A percentile compares a stretch with the other conserved stretches of the same genome.
phyloP scores from a whole-genome alignment of 2,329 filamentous ascomycete species.

The Apiospora malaysiana region DNA sequence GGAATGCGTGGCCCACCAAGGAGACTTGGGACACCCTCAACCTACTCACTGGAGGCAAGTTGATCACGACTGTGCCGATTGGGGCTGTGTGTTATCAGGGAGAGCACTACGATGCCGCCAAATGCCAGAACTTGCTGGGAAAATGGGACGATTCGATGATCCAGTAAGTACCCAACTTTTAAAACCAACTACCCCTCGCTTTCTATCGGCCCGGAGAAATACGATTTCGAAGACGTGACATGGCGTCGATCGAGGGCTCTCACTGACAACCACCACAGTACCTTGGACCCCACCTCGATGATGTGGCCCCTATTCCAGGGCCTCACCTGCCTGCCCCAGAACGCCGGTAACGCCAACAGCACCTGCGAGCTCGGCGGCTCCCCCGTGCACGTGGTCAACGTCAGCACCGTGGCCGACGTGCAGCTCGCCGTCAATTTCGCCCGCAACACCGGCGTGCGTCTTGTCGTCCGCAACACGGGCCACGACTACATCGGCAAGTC shows the following conservation, averaged over 20 bases:
- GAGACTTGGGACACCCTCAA: conserved; percentile 39
- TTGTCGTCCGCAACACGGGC: conserved; percentile 57
- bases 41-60: conserved; percentile 35
- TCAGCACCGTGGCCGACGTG: conserved; percentile 47
- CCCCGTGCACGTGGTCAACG: conserved; percentile 48
- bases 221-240: too few relatives aligned
- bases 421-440: conserved; percentile 54
- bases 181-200: too few relatives aligned
- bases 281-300: conserved; percentile 45
- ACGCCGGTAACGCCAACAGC: conserved; percentile 29
- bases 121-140: conserved; percentile 35
- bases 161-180: conserved; percentile 33
- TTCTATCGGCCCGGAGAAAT: neutral
- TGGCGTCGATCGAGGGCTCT: too few relatives aligned
- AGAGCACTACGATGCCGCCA: conserved; percentile 35
- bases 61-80: conserved; percentile 42
- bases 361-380: conserved; percentile 48
- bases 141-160: conserved; percentile 36
- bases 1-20: conserved; percentile 34
- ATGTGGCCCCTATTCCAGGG: conserved; percentile 47
- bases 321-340: conserved; percentile 35
- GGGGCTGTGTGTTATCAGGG: conserved; percentile 41
- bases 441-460: conserved; percentile 50
- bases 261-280: conserved; percentile 30
- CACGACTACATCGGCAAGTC: conserved; percentile 54